Percentiles rank a stretch among this genome's conserved stretches.
These are phyloP conservation scores for Aspergillus sp. DNA, from an alignment of 2,329 filamentous ascomycete species.

Conservation along the genomic window DNA sequence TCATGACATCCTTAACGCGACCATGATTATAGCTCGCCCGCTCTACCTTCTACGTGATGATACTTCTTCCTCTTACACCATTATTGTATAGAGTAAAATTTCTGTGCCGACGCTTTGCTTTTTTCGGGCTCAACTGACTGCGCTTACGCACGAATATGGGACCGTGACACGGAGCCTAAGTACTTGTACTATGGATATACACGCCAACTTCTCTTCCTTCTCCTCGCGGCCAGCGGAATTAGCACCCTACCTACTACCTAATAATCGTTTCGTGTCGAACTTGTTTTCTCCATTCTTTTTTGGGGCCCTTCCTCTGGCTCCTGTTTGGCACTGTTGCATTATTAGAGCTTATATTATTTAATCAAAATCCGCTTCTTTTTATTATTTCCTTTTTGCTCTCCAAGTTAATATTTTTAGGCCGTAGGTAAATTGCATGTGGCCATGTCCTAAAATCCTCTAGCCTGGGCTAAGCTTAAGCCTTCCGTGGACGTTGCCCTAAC, in stretches of 20 bases:
- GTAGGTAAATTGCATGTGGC: background rate
- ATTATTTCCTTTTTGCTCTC: background rate
- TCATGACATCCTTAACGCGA: conserved; percentile 17
- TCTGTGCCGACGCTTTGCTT: background rate
- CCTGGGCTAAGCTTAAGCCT: background rate
- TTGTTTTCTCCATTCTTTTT: background rate
- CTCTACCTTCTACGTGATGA: conserved; percentile 9
- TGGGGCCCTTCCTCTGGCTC: background rate
- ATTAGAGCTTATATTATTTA: conserved; percentile 18
- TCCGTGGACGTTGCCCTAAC: no score
- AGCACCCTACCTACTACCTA: background rate
- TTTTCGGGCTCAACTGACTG: background rate
- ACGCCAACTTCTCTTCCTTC: background rate
- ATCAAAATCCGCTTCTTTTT: conserved; percentile 10
- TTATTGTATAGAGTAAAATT: conserved; percentile 17
- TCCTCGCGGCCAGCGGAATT: conserved; percentile 3
- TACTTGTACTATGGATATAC: background rate
- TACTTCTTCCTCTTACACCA: conserved; percentile 1
- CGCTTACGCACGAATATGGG: background rate
- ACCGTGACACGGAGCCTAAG: background rate
- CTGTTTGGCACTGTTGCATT: conserved; percentile 14
- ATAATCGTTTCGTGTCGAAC: background rate
- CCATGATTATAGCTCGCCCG: conserved; percentile 10
- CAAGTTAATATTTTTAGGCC: background rate
- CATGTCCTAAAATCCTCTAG: background rate